Conservation (phyloP, 805 yeast genomes). For the Ogataea methanolica region DNA sequence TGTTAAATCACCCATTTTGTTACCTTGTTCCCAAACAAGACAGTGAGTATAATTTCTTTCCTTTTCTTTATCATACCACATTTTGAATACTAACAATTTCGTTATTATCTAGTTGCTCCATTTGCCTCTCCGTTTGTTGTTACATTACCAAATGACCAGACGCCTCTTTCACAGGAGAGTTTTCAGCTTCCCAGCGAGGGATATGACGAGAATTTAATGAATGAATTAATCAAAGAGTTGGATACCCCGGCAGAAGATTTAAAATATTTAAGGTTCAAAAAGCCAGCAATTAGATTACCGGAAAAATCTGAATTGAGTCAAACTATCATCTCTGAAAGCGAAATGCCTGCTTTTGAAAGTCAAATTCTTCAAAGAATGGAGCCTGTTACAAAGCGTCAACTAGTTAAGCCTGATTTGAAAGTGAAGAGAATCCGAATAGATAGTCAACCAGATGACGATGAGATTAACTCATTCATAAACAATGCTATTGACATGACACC, state of each 20-base stretch:
- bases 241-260: slow-evolving; percentile 15
- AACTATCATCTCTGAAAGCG: neutral
- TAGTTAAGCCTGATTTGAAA: slow-evolving; percentile 25
- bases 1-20: slow-evolving; percentile 29
- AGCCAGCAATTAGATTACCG: slow-evolving; percentile 24
- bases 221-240: slow-evolving; percentile 18
- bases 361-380: slow-evolving; percentile 8
- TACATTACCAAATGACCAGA: slow-evolving; percentile 5
- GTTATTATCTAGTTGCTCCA: slow-evolving; percentile 15
- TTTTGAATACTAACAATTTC: slow-evolving; percentile 1
- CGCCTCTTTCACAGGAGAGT: slow-evolving; percentile 1
- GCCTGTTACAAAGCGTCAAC: slow-evolving; percentile 13
- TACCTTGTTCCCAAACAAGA: slow-evolving; percentile 37
- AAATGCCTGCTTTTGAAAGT: slow-evolving; percentile 10
- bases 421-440: slow-evolving; percentile 24
- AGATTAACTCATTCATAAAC: slow-evolving; percentile 2
- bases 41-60: slow-evolving; percentile 24
- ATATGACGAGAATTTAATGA: slow-evolving; percentile 20
- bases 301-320: neutral
- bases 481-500: slow-evolving; percentile 1
- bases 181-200: neutral
- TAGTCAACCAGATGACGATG: slow-evolving; percentile 4
- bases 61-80: neutral
- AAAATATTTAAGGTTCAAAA: slow-evolving; percentile 28
- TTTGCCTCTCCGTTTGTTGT: slow-evolving; percentile 26